A percentile compares a stretch with the other conserved stretches of the same genome.
Evolutionary conservation across 345 rosid species (phyloP).

Genomic region (Turnera subulata): DNA sequence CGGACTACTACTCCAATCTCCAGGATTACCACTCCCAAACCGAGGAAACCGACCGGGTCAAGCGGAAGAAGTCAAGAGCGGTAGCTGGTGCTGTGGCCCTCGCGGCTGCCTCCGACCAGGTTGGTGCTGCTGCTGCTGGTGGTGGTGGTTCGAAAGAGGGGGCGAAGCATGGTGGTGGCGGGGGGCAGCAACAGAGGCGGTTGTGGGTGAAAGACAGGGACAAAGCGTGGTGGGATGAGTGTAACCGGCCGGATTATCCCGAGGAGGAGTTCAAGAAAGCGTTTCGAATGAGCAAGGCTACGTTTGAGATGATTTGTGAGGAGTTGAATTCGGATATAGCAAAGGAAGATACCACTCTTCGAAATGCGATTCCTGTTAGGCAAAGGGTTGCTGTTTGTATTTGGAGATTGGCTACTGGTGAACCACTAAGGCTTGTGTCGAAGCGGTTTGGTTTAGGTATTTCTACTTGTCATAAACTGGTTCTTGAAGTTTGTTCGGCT

Average conservation of each 20-base stretch:
- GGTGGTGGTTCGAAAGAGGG: background rate
- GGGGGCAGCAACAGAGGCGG: constrained; percentile 52
- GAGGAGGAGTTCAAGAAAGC: constrained; percentile 76
- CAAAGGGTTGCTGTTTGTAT: constrained; percentile 93
- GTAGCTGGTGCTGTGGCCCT: constrained; percentile 30
- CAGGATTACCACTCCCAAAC: constrained; percentile 35
- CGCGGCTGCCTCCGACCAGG: constrained; percentile 16
- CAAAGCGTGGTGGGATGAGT: constrained; percentile 93
- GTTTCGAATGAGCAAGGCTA: constrained; percentile 74
- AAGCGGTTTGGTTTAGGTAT: constrained; percentile 77
- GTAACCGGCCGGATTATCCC: constrained; percentile 63
- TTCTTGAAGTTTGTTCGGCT: constrained; percentile 75
- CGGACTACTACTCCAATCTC: constrained; percentile 32
- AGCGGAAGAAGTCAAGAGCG: constrained; percentile 55
- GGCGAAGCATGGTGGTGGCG: background rate
- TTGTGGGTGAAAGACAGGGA: constrained; percentile 91
- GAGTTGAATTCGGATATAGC: constrained; percentile 74
- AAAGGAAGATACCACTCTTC: constrained; percentile 78
- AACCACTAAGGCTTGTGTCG: constrained; percentile 64
- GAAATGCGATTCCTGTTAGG: constrained; percentile 86
- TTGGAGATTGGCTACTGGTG: constrained; percentile 85
- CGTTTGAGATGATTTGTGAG: constrained; percentile 78
- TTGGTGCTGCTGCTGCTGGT: background rate
- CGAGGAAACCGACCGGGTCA: constrained; percentile 36
- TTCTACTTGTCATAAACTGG: constrained; percentile 75